Base-by-base conservation (phyloP, 164 flowering plant species). In the Vitis labrusca region DNA sequence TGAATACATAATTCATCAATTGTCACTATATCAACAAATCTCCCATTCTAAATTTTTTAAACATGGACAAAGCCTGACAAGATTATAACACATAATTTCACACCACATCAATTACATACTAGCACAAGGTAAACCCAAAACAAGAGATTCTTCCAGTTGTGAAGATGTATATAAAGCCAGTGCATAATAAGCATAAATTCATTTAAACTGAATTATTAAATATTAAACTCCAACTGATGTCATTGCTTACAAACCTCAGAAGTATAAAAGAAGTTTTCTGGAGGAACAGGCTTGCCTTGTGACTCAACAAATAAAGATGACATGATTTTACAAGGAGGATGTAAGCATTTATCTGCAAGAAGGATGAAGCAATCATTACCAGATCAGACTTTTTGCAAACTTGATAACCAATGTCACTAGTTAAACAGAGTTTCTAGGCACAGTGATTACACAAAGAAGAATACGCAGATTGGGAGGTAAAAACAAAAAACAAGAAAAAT, bases 231-330 rank as follows among this genome's bases (percentile, higher is more conserved):
- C 12, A 27, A 53, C 19, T 27, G 2, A 7, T 5, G 17, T 48
- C 65, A 60, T 14, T 63, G 12, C 15, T 61, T 56, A 73, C 85
- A 73, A 69, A 84, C 88, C 88, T 80, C 83, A 30, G 85, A 78
- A 64, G 71, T 77, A 65, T 65, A 82, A 69, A 66, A 78, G 69
- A 84, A 82, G 66, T 64, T 77, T 65, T 73, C 75, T 30, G 73
- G 73, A 59, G 65, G 61, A 65, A 80, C 60, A 71, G 72, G 62
- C 13, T 75, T 75, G 70, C 74, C 83, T 48, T 65, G 71, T 76
- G 73, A 61, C 58, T 75, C 67, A 27, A 73, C 63, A 73, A 69
- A 73, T 52, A 78, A 67, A 29, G 82, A 66, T 68, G 82, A 73
- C 51, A 61, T 73, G 61, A 69, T 79, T 59, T 66, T 66, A 51